These are phyloP conservation scores for Crithidia mellificae DNA, from an alignment of 208 protist genomes.

Conservation along the genomic window DNA sequence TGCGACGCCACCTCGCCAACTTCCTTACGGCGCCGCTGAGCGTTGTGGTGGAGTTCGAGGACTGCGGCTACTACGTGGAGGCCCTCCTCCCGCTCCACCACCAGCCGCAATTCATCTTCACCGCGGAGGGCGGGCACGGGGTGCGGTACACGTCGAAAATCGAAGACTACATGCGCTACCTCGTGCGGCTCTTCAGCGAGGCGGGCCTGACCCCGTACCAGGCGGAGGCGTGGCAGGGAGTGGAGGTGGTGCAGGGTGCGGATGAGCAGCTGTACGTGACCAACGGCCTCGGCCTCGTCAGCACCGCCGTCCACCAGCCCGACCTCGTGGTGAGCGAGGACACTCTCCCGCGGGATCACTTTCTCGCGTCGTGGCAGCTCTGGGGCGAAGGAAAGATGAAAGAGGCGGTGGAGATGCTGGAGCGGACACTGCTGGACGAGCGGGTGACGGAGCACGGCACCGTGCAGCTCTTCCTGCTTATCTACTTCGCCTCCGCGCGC, in stretches of 20 bases:
- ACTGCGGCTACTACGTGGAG: constrained; percentile 45
- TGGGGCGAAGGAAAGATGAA: constrained; percentile 28
- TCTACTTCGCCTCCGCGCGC: constrained; percentile 24
- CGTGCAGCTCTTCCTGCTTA: constrained; percentile 24
- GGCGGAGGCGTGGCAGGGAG: constrained; percentile 19
- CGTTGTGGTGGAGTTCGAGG: constrained; percentile 28
- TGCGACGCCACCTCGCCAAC: constrained; percentile 24
- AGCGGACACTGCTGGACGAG: constrained; percentile 33
- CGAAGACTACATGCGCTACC: constrained; percentile 19
- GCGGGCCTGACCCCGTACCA: constrained; percentile 12
- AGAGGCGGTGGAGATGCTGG: constrained; percentile 38
- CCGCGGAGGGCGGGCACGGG: constrained; percentile 28
- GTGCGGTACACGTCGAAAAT: not conserved
- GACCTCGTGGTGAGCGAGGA: constrained; percentile 10
- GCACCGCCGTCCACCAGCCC: constrained; percentile 21
- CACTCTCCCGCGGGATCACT: constrained; percentile 8
- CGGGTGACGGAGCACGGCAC: constrained; percentile 14
- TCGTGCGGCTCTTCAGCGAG: constrained; percentile 17
- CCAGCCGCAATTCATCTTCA: constrained; percentile 41
- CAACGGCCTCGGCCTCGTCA: constrained; percentile 50
- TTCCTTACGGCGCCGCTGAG: constrained; percentile 40
- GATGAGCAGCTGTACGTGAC: constrained; percentile 58
- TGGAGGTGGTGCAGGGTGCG: constrained; percentile 46
- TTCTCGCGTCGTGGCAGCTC: constrained; percentile 15
- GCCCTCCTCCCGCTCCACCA: constrained; percentile 52